phyloP scores from a whole-genome alignment of 768 basidiomycete species.

The Coprinellus micaceus region DNA sequence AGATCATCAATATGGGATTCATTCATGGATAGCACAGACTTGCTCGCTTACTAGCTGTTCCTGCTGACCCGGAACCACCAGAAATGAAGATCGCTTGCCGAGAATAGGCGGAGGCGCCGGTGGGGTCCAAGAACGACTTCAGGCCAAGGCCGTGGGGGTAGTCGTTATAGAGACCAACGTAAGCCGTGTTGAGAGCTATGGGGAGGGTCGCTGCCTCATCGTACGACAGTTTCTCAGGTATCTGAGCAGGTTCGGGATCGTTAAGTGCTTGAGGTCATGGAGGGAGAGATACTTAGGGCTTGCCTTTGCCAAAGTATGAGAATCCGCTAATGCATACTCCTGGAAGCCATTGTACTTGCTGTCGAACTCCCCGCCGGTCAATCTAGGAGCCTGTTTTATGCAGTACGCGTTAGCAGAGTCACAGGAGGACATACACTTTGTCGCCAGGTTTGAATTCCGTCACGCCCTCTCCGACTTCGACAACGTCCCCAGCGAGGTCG shows the following conservation, averaged over 20 bases:
- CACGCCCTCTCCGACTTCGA: constrained; percentile 49
- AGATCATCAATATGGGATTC: not conserved
- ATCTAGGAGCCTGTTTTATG: constrained; percentile 21
- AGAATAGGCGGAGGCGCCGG: constrained; percentile 24
- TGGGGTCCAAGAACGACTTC: constrained; percentile 20
- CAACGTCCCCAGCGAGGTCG: constrained; percentile 51
- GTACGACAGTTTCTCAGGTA: constrained; percentile 34
- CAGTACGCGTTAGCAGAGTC: not conserved
- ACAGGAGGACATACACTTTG: constrained; percentile 41
- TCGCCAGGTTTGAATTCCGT: constrained; percentile 47
- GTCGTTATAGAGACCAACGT: constrained; percentile 29
- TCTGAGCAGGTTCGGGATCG: constrained; percentile 30
- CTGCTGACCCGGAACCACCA: constrained; percentile 28
- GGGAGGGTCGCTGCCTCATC: constrained; percentile 42
- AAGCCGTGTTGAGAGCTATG: constrained; percentile 34
- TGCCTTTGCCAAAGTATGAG: constrained; percentile 22
- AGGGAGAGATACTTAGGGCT: too few species aligned
- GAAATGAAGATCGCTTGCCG: constrained; percentile 27
- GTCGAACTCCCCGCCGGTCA: constrained; percentile 34
- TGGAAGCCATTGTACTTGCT: constrained; percentile 34
- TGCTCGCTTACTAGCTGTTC: constrained; percentile 19
- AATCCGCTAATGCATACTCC: constrained; percentile 34
- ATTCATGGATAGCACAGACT: not conserved
- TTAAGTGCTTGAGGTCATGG: too few species aligned
- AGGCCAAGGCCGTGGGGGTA: constrained; percentile 22